Base-by-base conservation (phyloP, 2,329 filamentous ascomycete genomes). In the Apiospora kogelbergensis region DNA sequence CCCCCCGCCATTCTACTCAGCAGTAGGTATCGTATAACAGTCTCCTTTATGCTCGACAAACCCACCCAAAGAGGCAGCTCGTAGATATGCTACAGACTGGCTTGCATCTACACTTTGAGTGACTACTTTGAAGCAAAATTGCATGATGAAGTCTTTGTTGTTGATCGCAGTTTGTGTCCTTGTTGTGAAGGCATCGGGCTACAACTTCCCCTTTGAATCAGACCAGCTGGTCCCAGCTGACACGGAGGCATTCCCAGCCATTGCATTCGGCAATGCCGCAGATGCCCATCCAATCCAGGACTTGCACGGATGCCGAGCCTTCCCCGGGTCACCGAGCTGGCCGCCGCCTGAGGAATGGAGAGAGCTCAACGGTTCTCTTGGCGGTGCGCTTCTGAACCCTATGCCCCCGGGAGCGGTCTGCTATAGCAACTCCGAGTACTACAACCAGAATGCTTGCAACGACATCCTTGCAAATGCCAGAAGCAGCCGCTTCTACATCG, bases 321-420 rank as follows among this genome's bases (percentile, higher is more conserved):
- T 60, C 10, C 53, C 53, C 2, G 53, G 53, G 3, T 17, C 30
- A 2, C 9, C 30, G 17, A n/a, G 9, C 26, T 60, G 53, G 53
- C 53, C 53, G 1, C 53, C 53, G 30, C 17, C n/a, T 3, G 53
- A 60, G 53, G 53, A 60, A 11, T 60, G 53, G 53, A 22, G 9
- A 7, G 11, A 37, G 3, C 30, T 60, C 6, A 60, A 60, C 17
- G 6, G 26, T 3, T 60, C 53, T 37, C 26, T 60, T 7, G 30
- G 30, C 4, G 78, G 78, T 6, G 74, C 70, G 13, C 73, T 81
- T 0, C 72, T 80, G 3, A 72, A 74, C 20, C 78, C 78, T 1
- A 69, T 71, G 3, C 79, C 78, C 1, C 70, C 76, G 1, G 78
- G 74, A 0, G 71, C 75, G 0, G 76, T 72, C 5, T 81, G 79